Percentiles rank a stretch among this genome's conserved stretches.
Evolutionary conservation across 2,329 filamentous ascomycete species (phyloP).

Genomic region (Botrytis hyacinthi): DNA sequence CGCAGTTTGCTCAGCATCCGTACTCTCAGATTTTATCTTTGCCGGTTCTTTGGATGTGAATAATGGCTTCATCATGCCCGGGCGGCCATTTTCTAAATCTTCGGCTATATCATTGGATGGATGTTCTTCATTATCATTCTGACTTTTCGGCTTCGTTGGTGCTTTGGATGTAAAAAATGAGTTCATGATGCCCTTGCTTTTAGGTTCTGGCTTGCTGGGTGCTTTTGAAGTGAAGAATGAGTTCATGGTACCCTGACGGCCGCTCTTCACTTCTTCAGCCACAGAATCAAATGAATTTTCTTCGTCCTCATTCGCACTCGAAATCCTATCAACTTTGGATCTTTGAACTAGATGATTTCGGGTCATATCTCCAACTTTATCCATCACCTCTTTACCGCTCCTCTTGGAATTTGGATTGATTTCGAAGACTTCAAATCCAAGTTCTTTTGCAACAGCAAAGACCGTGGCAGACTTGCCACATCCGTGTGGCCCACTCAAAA

Average conservation of each 20-base stretch:
- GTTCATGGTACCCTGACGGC: constrained; percentile 75
- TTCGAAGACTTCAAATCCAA: constrained; percentile 93
- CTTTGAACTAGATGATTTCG: constrained; percentile 84
- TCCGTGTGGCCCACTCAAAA: constrained; percentile 85
- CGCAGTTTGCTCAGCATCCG: constrained; percentile 34
- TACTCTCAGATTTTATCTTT: constrained; percentile 30
- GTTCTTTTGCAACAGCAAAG: constrained; percentile 86
- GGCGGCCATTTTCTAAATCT: constrained; percentile 65
- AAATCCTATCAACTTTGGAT: constrained; percentile 39
- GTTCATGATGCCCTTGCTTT: constrained; percentile 57
- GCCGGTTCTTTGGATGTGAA: constrained; percentile 58
- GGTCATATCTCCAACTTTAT: constrained; percentile 95
- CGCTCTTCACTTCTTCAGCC: constrained; percentile 59
- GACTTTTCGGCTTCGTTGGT: constrained; percentile 32
- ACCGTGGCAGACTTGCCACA: constrained; percentile 93
- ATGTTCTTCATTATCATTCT: constrained; percentile 31
- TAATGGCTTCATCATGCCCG: constrained; percentile 77
- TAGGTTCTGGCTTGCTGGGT: constrained; percentile 31
- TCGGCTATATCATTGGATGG: constrained; percentile 48
- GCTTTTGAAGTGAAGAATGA: constrained; percentile 70
- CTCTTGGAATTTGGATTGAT: constrained; percentile 82
- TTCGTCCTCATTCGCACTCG: constrained; percentile 36
- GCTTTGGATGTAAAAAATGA: constrained; percentile 70
- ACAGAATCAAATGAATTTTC: constrained; percentile 46
- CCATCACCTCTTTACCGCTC: constrained; percentile 84